phyloP scores from a whole-genome alignment of 2,329 filamentous ascomycete species.

The Macrophomina tecta region DNA sequence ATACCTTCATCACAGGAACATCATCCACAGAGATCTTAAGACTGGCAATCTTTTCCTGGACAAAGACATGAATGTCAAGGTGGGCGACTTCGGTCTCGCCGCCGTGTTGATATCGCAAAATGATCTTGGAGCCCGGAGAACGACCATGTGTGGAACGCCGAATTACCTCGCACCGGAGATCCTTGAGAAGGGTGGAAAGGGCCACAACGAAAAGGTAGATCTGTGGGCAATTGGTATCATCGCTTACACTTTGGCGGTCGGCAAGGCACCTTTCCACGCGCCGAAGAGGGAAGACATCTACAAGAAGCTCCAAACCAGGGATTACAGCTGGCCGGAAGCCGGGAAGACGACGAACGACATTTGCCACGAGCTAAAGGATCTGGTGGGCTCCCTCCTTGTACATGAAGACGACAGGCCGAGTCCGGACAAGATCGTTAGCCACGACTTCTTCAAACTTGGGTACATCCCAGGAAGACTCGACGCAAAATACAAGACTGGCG shows the following conservation, averaged over 20 bases:
- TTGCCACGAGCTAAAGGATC: constrained; percentile 75
- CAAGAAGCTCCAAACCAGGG: constrained; percentile 68
- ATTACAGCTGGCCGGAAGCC: constrained; percentile 79
- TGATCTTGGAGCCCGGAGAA: constrained; percentile 85
- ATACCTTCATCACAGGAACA: constrained; percentile 94
- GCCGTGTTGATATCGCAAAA: constrained; percentile 89
- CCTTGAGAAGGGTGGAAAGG: constrained; percentile 88
- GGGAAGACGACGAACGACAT: constrained; percentile 72
- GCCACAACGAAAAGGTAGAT: constrained; percentile 97
- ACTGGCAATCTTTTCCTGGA: constrained; percentile 98
- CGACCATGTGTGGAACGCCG: constrained; percentile 93
- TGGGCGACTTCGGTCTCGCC: constrained; percentile 95
- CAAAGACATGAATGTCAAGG: constrained; percentile 93
- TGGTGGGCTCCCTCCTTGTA: constrained; percentile 77
- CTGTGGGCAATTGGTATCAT: constrained; percentile 99
- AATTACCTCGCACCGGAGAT: constrained; percentile 99
- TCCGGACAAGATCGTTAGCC: constrained; percentile 78
- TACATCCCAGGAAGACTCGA: constrained; percentile 69
- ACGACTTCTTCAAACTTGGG: constrained; percentile 78
- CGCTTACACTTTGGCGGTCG: constrained; percentile 96
- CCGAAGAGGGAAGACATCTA: constrained; percentile 87
- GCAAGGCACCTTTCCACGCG: constrained; percentile 95
- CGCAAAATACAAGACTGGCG: constrained; percentile 50
- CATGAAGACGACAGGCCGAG: constrained; percentile 76
- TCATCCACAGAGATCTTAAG: constrained; percentile 96